Evolutionary conservation across 306 rosid species (phyloP).

Genomic region (Calophaca sinica): DNA sequence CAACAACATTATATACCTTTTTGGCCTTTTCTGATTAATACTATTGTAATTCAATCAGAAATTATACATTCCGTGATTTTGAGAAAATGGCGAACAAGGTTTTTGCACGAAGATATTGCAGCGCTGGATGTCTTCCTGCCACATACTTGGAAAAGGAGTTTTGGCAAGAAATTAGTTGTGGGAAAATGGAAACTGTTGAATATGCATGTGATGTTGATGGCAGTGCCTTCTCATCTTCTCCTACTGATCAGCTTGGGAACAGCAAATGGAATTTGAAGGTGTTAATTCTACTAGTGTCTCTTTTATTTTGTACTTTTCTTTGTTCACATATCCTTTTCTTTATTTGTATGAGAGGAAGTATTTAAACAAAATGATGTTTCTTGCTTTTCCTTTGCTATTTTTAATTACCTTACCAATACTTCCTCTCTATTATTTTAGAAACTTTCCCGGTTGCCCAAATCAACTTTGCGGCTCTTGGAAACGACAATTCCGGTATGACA

Average conservation of each 20-base stretch:
- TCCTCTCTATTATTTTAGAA: slow-evolving; percentile 59
- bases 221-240: slow-evolving; percentile 94
- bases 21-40: slow-evolving; percentile 45
- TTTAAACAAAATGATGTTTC: slow-evolving; percentile 19
- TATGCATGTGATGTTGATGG: slow-evolving; percentile 99
- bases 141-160: slow-evolving; percentile 88
- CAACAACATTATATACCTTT: slow-evolving; percentile 6
- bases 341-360: slow-evolving; percentile 1
- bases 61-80: slow-evolving; percentile 83
- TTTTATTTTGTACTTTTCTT: slow-evolving; percentile 15
- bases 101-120: slow-evolving; percentile 82
- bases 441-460: slow-evolving; percentile 84
- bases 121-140: slow-evolving; percentile 84
- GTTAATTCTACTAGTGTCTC: slow-evolving; percentile 46
- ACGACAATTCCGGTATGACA: slow-evolving; percentile 77
- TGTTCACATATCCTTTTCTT: slow-evolving; percentile 1
- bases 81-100: slow-evolving; percentile 99
- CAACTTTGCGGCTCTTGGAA: slow-evolving; percentile 83
- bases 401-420: slow-evolving; percentile 37
- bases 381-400: slow-evolving; percentile 32
- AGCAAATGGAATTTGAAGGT: slow-evolving; percentile 99
- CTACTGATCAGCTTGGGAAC: slow-evolving; percentile 81
- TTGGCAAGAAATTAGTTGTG: slow-evolving; percentile 94
- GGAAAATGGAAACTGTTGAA: slow-evolving; percentile 90
- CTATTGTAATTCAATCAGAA: slow-evolving; percentile 63